Evolutionary conservation across 495 filamentous ascomycete species (phyloP), one percentile per base, ranked within the genome.

Genomic region (Penicillium silybi): DNA sequence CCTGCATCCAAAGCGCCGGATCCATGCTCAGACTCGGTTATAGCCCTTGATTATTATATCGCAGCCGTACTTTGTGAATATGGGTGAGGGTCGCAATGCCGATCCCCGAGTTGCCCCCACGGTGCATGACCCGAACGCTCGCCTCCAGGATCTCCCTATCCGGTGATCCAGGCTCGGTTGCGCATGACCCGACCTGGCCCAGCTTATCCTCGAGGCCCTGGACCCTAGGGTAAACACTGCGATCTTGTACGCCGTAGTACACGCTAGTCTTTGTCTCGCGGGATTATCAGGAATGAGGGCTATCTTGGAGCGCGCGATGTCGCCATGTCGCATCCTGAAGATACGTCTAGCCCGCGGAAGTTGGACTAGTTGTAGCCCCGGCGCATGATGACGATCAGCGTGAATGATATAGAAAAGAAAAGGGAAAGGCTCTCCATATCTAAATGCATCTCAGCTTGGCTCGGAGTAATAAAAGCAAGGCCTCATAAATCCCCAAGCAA

Each of bases 121-220:
- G 46, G 44, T 38, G 49, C 61, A 60, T 59, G 59, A 59, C 57
- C 53, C 43, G 34, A 50, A 38, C 38, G 23, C 27, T 23, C 34
- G 27, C 22, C 38, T 41, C 45, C 40, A 56, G 46, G 56, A 53
- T 51, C 56, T 42, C 37, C 50, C 53, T 42, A 55, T 48, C 61
- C 39, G 54, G 49, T 61, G 58, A 61, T 58, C 54, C 27, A 32
- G 20, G 15, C 41, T 38, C 19, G 25, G 18, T 39, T 37, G 54
- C 61, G 61, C 61, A 64, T 64, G 61, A 64, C 61, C 60, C 45
- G 40, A 19, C 39, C 45, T 27, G 50, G 46, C 40, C 18, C 44
- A 18, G 18, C 6, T 48, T 38, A 18, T 39, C 37, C 27, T 17
- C 16, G 1, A 17, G 26, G 11, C n/a, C 16, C 13, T 37, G 11